phyloP scores from a whole-genome alignment of 306 rosid species.

The peach (Prunus persica) region DNA sequence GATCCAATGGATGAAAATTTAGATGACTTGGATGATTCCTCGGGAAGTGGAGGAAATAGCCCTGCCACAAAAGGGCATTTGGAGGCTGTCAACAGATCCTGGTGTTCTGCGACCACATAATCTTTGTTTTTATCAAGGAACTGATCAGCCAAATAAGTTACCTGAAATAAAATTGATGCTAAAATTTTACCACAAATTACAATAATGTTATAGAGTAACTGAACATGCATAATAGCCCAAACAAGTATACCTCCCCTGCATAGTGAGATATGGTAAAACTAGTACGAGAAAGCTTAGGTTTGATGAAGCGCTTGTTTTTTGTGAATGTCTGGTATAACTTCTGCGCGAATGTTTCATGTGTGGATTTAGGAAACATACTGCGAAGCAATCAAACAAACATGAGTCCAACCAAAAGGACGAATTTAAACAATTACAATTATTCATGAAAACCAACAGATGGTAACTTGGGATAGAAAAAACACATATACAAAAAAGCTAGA shows the following conservation, averaged over 20 bases:
- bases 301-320: constrained; percentile 93
- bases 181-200: constrained; percentile 18
- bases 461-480: constrained; percentile 9
- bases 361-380: constrained; percentile 99
- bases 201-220: constrained; percentile 15
- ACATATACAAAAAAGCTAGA: constrained; percentile 7
- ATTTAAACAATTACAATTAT: constrained; percentile 17
- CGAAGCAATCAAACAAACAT: constrained; percentile 36
- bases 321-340: constrained; percentile 96
- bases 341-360: constrained; percentile 98
- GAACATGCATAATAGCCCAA: constrained; percentile 23
- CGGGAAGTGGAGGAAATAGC: constrained; percentile 84
- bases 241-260: constrained; percentile 90
- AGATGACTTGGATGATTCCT: constrained; percentile 88
- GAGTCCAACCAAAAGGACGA: constrained; percentile 34
- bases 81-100: constrained; percentile 81
- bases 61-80: constrained; percentile 82
- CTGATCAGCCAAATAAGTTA: constrained; percentile 83
- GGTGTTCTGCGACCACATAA: constrained; percentile 98
- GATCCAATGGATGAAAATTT: constrained; percentile 98
- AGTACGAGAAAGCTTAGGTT: constrained; percentile 98
- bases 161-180: constrained; percentile 47
- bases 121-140: constrained; percentile 99
- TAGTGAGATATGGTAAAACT: constrained; percentile 92
- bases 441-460: constrained; percentile 1